Conservation (phyloP, 257 asterid genomes). For the Fraxinus americana region DNA sequence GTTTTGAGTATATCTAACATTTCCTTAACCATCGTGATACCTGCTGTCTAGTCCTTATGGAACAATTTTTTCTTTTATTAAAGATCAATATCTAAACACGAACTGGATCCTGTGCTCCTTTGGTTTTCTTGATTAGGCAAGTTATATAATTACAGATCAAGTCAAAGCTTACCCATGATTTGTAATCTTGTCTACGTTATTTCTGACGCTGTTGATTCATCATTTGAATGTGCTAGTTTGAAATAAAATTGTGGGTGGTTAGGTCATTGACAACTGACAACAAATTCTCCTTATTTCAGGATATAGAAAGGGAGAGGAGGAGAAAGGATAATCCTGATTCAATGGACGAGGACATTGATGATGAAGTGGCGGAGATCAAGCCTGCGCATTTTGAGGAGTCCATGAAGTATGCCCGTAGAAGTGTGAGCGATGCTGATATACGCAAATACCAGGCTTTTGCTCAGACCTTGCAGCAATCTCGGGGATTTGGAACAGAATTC, state of each 20-base stretch:
- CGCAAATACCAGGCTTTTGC: slow-evolving; percentile 70
- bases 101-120: neutral
- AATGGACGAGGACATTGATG: slow-evolving; percentile 60
- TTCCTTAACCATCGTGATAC: neutral
- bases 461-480: slow-evolving; percentile 67
- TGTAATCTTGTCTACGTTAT: neutral
- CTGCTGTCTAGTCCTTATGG: neutral
- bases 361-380: slow-evolving; percentile 58
- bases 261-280: slow-evolving; percentile 11
- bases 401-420: slow-evolving; percentile 64
- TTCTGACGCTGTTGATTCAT: neutral
- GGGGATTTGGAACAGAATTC: slow-evolving; percentile 59
- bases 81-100: neutral
- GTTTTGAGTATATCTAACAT: neutral
- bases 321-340: slow-evolving; percentile 51
- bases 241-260: neutral
- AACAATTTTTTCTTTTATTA: neutral
- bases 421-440: slow-evolving; percentile 64
- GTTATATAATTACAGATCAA: neutral
- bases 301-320: slow-evolving; percentile 56
- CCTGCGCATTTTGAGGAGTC: slow-evolving; percentile 71
- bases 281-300: slow-evolving; percentile 31
- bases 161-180: neutral
- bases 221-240: neutral
- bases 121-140: neutral